A percentile compares a stretch with the other conserved stretches of the same genome.
Evolutionary conservation across 2,329 filamentous ascomycete species (phyloP).

Genomic region (Alternaria incomplexa): DNA sequence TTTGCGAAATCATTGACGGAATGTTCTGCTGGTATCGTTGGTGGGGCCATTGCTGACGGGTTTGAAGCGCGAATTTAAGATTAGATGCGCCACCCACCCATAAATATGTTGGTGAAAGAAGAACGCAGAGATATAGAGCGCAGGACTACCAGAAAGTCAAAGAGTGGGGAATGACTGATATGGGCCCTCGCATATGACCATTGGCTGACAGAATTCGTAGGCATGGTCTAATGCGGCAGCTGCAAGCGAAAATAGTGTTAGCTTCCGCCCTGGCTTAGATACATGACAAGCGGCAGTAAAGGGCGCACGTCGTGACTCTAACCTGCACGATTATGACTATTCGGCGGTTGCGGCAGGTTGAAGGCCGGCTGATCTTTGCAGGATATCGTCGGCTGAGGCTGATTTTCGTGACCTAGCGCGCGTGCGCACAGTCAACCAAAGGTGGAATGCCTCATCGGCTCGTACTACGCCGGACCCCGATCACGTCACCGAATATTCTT

Average conservation of each 20-base stretch:
- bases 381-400: conserved; percentile 8
- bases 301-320: conserved; percentile 12
- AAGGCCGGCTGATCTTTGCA: neutral
- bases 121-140: neutral
- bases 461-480: neutral
- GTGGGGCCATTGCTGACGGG: conserved; percentile 25
- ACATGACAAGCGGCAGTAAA: conserved; percentile 5
- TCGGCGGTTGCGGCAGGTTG: neutral
- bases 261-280: conserved; percentile 26
- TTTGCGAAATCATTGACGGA: conserved; percentile 25
- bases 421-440: neutral
- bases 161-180: conserved; percentile 17
- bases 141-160: conserved; percentile 3
- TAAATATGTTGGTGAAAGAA: neutral
- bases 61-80: neutral
- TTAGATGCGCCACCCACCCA: neutral
- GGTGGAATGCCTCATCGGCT: neutral
- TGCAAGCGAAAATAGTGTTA: conserved; percentile 21
- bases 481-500: neutral
- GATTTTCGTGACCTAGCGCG: neutral
- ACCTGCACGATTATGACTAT: neutral
- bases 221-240: conserved; percentile 22
- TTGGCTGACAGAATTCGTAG: conserved; percentile 5
- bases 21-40: conserved; percentile 10
- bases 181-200: conserved; percentile 2